These are phyloP conservation scores for Pseudozyma pruni DNA, from an alignment of 1,284 basidiomycete species.

Conservation along the genomic window DNA sequence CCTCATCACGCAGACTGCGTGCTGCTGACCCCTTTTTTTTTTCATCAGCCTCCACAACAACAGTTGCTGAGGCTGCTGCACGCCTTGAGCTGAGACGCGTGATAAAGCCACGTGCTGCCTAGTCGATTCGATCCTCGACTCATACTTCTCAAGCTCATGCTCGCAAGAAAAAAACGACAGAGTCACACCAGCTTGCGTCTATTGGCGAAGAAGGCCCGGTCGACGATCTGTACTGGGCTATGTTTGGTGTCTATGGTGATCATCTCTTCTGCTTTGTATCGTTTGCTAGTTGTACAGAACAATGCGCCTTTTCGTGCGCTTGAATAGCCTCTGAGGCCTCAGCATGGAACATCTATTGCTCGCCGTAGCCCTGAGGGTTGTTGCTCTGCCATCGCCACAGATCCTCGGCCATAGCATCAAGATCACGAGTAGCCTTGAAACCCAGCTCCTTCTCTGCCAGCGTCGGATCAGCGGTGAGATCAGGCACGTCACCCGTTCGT, in stretches of 20 bases:
- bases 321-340: not conserved
- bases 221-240: too few species aligned
- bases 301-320: too few species aligned
- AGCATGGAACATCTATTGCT: constrained; percentile 43
- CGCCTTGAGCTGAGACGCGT: not conserved
- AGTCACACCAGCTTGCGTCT: too few species aligned
- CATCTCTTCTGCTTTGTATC: too few species aligned
- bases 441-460: constrained; percentile 93
- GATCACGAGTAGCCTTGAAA: constrained; percentile 78
- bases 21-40: constrained; percentile 12
- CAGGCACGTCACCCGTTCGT: constrained; percentile 91
- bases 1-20: not conserved
- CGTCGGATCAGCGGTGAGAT: constrained; percentile 91
- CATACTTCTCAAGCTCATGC: too few species aligned
- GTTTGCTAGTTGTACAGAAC: too few species aligned
- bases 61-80: constrained; percentile 1
- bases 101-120: constrained; percentile 4
- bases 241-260: not conserved
- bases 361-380: constrained; percentile 69
- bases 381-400: constrained; percentile 68
- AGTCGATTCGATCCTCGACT: too few species aligned
- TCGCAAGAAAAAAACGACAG: too few species aligned
- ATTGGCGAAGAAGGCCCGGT: too few species aligned
- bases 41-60: constrained; percentile 12
- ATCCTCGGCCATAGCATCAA: constrained; percentile 64